Base-by-base conservation (phyloP, 495 filamentous ascomycete genomes). In the Hyaloscypha variabilis region DNA sequence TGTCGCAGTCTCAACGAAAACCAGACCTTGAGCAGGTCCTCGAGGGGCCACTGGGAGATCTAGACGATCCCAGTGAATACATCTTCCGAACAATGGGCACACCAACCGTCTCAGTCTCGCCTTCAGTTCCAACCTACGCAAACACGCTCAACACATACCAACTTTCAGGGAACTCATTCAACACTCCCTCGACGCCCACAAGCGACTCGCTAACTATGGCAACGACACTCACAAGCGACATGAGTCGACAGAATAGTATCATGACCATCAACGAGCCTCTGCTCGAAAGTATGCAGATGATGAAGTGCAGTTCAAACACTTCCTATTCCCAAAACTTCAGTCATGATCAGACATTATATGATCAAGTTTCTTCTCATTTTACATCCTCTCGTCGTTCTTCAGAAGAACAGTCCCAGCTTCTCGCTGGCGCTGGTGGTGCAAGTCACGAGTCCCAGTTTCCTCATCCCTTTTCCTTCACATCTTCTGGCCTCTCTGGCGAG, bases 1-100 rank as follows among this genome's bases (percentile, higher is more conserved):
- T 67, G 64, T 73, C 69, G 54, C 77, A 79, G 71, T 73, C 69
- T 57, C 77, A 79, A 71, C 70, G 70, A 63, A 71, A 71, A 69
- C 68, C 72, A 57, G 66, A 64, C 54, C 71, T 73, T 6, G 60
- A 67, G 24, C 71, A 69, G 53, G 69, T 71, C 17, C 63, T 51
- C n/a, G 71, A 73, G 50, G 64, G 53, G 8, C 19, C 29, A 3
- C 6, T 21, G 4, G 25, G 14, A 24, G 61, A 58, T 17, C 3
- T 62, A 2, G 62, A 65, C 6, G 58, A 68, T 50, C 63, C 64
- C 2, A 30, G n/a, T 28, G 69, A 69, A 13, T 73, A 50, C 61
- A 8, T 73, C 8, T 13, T 42, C 24, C 60, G 65, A 56, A 66
- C 58, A 42, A 17, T 60, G 13, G 63, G 60, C 28, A 65, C 54